Evolutionary conservation across 2,329 filamentous ascomycete species (phyloP).

Genomic region (Aspergillus amoenus): DNA sequence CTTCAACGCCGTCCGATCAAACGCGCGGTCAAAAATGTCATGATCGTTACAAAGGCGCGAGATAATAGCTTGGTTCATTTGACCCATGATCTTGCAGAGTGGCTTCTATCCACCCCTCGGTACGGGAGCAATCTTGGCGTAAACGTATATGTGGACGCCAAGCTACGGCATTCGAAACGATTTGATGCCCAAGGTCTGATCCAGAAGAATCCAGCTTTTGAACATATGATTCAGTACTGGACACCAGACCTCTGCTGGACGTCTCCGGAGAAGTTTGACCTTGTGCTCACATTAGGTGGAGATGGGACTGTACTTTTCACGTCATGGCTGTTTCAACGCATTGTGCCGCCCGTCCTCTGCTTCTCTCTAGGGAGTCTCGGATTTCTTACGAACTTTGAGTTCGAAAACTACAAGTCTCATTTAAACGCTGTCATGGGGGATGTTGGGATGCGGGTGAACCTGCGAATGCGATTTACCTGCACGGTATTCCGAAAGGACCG

Average conservation of each 20-base stretch:
- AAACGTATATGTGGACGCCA: conserved; percentile 97
- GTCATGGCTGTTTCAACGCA: conserved; percentile 93
- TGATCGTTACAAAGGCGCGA: conserved; percentile 97
- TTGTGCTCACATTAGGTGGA: conserved; percentile 88
- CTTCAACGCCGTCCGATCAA: conserved; percentile 89
- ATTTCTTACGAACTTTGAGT: conserved; percentile 97
- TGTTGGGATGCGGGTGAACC: conserved; percentile 91
- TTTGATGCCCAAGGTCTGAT: conserved; percentile 76
- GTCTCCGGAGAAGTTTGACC: conserved; percentile 89
- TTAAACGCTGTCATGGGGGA: conserved; percentile 90
- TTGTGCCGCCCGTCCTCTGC: conserved; percentile 89
- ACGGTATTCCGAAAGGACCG: conserved; percentile 79
- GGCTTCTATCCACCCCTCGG: conserved; percentile 83
- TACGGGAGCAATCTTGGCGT: conserved; percentile 89
- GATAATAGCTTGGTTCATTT: conserved; percentile 90
- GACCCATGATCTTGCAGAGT: conserved; percentile 82
- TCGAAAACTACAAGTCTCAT: conserved; percentile 81
- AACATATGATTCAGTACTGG: conserved; percentile 90
- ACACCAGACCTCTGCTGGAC: conserved; percentile 94
- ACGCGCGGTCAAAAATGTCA: conserved; percentile 86
- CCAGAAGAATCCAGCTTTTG: conserved; percentile 71
- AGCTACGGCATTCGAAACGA: conserved; percentile 81
- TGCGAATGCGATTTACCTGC: conserved; percentile 98
- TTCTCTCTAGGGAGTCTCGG: conserved; percentile 91
- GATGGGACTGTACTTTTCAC: conserved; percentile 97